These are phyloP conservation scores for Malania oleifera DNA, from an alignment of 164 flowering plant species.

Conservation along the genomic window DNA sequence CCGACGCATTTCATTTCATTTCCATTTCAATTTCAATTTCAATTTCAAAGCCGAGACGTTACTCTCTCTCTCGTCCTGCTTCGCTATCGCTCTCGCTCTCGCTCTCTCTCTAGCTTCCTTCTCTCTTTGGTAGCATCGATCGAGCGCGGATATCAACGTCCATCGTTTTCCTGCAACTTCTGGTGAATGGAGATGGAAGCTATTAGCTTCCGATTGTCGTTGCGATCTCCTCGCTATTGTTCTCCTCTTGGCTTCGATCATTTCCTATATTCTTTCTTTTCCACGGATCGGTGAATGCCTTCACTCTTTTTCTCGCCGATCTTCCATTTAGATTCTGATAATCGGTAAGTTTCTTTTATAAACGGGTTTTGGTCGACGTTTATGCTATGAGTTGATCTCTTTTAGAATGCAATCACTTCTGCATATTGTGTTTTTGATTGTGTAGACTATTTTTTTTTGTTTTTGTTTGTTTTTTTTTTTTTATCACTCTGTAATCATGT, in stretches of 20 bases:
- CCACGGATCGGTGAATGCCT: neutral
- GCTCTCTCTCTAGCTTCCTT: neutral
- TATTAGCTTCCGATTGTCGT: slow-evolving; percentile 7
- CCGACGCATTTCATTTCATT: slow-evolving; percentile 14
- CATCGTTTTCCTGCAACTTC: neutral
- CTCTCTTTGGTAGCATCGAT: slow-evolving; percentile 5
- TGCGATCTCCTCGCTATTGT: neutral
- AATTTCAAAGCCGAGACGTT: slow-evolving; percentile 1
- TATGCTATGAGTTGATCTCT: neutral
- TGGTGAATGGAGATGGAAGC: neutral
- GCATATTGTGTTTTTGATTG: too few relatives aligned
- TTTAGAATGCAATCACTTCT: too few relatives aligned
- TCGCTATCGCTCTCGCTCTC: slow-evolving; percentile 6
- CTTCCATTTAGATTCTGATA: neutral
- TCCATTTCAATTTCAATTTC: slow-evolving; percentile 14
- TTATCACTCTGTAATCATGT: too few relatives aligned
- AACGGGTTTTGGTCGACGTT: neutral
- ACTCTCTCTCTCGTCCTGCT: slow-evolving; percentile 8
- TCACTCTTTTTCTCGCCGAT: neutral
- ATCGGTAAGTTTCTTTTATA: neutral
- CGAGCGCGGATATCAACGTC: slow-evolving; percentile 1
- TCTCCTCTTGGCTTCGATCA: neutral
- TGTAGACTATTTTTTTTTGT: too few relatives aligned
- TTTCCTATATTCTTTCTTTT: neutral
- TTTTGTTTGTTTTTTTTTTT: too few relatives aligned